Evolutionary conservation across 345 rosid species (phyloP).

Genomic region (Hibiscus trionum): DNA sequence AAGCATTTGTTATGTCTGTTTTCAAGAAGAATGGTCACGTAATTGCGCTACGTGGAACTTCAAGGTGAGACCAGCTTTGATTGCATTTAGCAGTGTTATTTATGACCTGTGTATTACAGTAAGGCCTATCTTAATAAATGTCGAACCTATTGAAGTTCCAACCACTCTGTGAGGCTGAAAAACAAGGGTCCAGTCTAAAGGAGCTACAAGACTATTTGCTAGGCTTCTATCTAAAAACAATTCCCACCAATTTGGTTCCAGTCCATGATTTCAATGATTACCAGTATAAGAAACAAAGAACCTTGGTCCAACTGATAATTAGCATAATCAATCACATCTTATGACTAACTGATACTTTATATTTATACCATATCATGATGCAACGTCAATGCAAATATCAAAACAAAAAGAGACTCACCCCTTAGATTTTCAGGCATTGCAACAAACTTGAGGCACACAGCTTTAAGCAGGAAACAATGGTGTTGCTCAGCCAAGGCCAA

Average conservation of each 20-base stretch:
- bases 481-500: slow-evolving; percentile 69
- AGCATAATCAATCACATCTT: not conserved
- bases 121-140: not conserved
- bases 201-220: not conserved
- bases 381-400: not conserved
- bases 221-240: not conserved
- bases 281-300: not conserved
- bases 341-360: not conserved
- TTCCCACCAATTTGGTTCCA: not conserved
- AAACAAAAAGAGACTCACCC: slow-evolving; percentile 20
- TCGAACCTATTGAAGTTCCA: not conserved
- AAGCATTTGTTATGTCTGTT: not conserved
- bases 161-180: not conserved
- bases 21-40: not conserved
- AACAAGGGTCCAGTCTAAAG: not conserved
- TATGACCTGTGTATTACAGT: not conserved
- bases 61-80: not conserved
- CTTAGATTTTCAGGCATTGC: slow-evolving; percentile 48
- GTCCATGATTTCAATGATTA: not conserved
- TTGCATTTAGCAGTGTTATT: not conserved
- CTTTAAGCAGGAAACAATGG: slow-evolving; percentile 49
- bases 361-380: not conserved
- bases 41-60: not conserved
- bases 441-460: slow-evolving; percentile 53
- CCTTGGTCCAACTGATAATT: not conserved